phyloP scores from a whole-genome alignment of 208 protist genomes.

The Crithidia expoeki region DNA sequence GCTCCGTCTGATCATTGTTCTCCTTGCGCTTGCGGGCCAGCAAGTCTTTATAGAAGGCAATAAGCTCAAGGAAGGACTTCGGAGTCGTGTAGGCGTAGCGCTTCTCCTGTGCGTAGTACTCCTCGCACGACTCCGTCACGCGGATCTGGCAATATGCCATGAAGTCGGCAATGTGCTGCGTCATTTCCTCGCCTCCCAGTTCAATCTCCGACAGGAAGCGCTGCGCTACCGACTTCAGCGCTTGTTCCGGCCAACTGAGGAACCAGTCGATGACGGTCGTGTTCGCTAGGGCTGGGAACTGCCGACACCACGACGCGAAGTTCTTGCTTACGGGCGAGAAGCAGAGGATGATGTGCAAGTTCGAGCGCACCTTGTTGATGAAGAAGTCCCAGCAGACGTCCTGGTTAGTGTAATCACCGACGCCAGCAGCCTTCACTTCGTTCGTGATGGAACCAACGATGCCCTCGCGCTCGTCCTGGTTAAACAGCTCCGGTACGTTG shows the following conservation, averaged over 20 bases:
- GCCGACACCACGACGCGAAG: conserved; percentile 96
- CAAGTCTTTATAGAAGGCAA: conserved; percentile 97
- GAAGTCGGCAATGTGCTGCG: conserved; percentile 91
- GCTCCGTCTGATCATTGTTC: conserved; percentile 92
- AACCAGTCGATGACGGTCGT: conserved; percentile 99
- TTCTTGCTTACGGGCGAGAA: conserved; percentile 98
- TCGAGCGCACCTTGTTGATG: conserved; percentile 95
- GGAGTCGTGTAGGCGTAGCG: conserved; percentile 99
- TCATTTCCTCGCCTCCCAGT: conserved; percentile 85
- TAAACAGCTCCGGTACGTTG: conserved; percentile 96
- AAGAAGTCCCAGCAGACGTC: conserved; percentile 97
- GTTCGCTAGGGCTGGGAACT: conserved; percentile 98
- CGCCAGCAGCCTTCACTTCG: conserved; percentile 92
- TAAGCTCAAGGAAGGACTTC: conserved; percentile 99
- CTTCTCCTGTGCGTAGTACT: conserved; percentile 95
- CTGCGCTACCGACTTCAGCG: conserved; percentile 95
- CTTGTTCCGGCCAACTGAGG: conserved; percentile 98
- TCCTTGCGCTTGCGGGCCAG: conserved; percentile 92
- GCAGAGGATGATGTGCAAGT: conserved; percentile 97
- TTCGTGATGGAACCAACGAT: conserved; percentile 90
- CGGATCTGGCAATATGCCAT: conserved; percentile 96
- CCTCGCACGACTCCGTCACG: conserved; percentile 94
- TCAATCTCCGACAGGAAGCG: conserved; percentile 94
- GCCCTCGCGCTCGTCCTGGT: conserved; percentile 93
- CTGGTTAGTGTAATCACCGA: conserved; percentile 90